Evolutionary conservation across 192 early-diverging fungal species (phyloP), one percentile per base, ranked within the genome.

Genomic region (Bifiguratus adelaidae): DNA sequence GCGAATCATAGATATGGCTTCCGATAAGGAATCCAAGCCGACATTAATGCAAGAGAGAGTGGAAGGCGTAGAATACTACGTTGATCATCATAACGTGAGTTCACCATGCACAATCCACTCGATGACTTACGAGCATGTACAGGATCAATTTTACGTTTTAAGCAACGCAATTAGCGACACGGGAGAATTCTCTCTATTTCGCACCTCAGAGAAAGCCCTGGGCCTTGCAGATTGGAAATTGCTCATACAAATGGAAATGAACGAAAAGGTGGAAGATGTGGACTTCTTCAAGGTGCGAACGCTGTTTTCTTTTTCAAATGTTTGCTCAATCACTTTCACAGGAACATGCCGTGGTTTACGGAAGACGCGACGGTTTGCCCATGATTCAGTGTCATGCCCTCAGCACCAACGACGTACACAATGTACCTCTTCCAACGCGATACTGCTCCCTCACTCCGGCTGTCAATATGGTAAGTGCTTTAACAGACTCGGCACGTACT

Each of bases 181-280:
- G 13, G 63, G 58, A 30, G 74, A 82, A 35, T 87, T 87, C 40
- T 63, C 78, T 15, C 66, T 87, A 4, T 65, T 83, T 53, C 60
- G 56, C 2, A 63, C 76, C 9, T 56, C 60, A 4, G 68, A 70
- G 1, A 49, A 40, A 3, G 36, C 49, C 12, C 61, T 67, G 1
- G 21, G 47, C 5, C 65, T 65, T 1, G 50, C 55, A 3, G 30
- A 67, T 16, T 88, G 85, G 85, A 58, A 54, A 4, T 74, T 80
- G 27, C 38, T 83, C 27, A 63, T 85, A 52, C 54, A 55, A 1
- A 60, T 82, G 23, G 67, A 68, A 32, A 55, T 67, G 1, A 71
- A 65, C 11, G 81, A 85, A 46, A 73, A 67, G 19, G 83, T 88
- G 28, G 81, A 88, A 43, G 85, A 85, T 44, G 78, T 88, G 1